Evolutionary conservation across 148 eudicot genomes (phyloP), one percentile per base, ranked within the genome.

Genomic region (Heliosperma pusillum): DNA sequence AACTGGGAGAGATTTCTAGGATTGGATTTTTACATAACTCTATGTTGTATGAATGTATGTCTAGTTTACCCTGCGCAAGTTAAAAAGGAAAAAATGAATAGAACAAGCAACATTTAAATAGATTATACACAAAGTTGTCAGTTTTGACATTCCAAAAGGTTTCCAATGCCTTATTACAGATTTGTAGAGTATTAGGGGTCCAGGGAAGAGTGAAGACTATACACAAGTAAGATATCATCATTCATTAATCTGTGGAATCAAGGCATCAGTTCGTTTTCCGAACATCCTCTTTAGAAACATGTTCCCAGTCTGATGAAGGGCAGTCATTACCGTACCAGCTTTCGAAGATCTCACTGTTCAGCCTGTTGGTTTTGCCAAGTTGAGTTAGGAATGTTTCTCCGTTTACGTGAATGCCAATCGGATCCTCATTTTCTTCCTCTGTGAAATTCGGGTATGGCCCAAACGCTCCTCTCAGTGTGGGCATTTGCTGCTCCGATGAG

Each of bases 241-340:
- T 74, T 42, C 8, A 70, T 13, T 21, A 72, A 22, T 70, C 62
- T 72, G 65, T 56, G 55, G 16, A 12, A 7, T 15, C 59, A 61
- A 25, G 56, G 63, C 73, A 66, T 60, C 80, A 78, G 12, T 76
- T 82, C 25, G 83, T 74, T 69, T 75, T 74, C 15, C 78, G 71
- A 70, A 82, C 42, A 53, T 86, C 93, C 33, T 87, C 88, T 80
- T 83, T 89, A 52, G 76, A 74, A 17, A 95, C 85, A 71, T 95
- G 92, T 58, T 92, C 98, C 96, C 98, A 92, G 29, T 87, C 96
- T 19, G 96, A 92, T 42, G 87, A 80, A 60, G 88, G 79, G 77
- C 77, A 76, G 67, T 84, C 93, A 52, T 79, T 81, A 58, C 83
- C 91, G 52, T 79, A 74, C 88, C 86, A 83, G 58, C 88, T 87